Evolutionary conservation across 2,329 filamentous ascomycete species (phyloP).

Genomic region (Alternaria postmessia): DNA sequence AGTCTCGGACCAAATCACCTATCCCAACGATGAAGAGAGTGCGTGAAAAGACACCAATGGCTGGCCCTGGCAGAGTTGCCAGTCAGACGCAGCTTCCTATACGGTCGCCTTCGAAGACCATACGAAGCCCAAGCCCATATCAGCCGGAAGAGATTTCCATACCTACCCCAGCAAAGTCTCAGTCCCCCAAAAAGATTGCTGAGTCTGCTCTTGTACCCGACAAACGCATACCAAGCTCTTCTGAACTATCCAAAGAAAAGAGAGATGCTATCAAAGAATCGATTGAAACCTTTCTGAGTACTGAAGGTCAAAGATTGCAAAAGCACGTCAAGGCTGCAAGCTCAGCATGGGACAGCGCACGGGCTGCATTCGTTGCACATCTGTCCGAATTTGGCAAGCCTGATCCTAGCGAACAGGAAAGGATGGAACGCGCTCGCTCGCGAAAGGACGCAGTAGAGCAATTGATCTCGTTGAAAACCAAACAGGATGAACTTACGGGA

Average conservation of each 20-base stretch:
- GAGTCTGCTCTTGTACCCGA: constrained; percentile 10
- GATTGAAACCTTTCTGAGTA: constrained; percentile 36
- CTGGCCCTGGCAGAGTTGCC: constrained; percentile 14
- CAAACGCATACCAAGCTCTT: constrained; percentile 23
- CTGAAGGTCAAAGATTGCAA: constrained; percentile 34
- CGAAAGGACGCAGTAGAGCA: constrained; percentile 45
- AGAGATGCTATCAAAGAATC: constrained; percentile 27
- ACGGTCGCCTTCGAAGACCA: constrained; percentile 40
- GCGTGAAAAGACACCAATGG: constrained; percentile 24
- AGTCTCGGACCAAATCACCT: constrained; percentile 19
- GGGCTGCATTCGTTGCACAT: constrained; percentile 36
- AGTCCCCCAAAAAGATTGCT: constrained; percentile 27
- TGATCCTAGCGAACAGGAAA: constrained; percentile 30
- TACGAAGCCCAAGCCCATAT: constrained; percentile 23
- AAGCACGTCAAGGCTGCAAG: constrained; percentile 35
- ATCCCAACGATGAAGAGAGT: constrained; percentile 17
- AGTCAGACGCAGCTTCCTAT: constrained; percentile 28
- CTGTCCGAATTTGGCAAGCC: constrained; percentile 34
- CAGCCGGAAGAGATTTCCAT: constrained; percentile 27
- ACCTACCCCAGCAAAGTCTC: constrained; percentile 29
- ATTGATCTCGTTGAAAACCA: constrained; percentile 29
- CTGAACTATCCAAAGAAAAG: constrained; percentile 39
- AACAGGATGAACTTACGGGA: constrained; percentile 26
- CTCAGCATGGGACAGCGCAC: constrained; percentile 38
- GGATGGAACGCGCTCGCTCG: constrained; percentile 33